Evolutionary conservation across 1,284 basidiomycete genomes (phyloP), one percentile per base, ranked within the genome.

Genomic region (Ustilago loliicola): DNA sequence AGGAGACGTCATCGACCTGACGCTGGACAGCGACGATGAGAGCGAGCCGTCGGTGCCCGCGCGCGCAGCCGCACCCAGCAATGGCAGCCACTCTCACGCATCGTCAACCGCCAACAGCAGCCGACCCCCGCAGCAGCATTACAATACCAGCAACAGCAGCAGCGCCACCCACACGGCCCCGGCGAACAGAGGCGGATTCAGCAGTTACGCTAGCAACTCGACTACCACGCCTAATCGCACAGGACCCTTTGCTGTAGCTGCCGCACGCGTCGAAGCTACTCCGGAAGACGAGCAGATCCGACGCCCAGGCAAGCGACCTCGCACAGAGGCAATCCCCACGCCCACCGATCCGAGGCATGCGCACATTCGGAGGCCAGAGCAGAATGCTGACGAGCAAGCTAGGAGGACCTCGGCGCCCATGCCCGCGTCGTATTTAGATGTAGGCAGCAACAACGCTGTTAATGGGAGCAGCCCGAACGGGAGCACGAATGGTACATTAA

Each of bases 21-120:
- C 76, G n/a, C 54, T 79, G 29, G 75, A 77, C 54, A 77, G 75
- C 38, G 75, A 77, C 52, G 70, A 77, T 25, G 74, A 77, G 9
- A 54, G 52, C 40, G 66, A 67, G 62, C 66, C 66, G 3, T 58
- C 62, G 23, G 66, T 72, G 13, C 57, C 75, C 3, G 52, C 53
- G 8, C 69, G 70, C 1, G 55, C 72, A 2, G 56, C 70, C 11
- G 51, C 45, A 7, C 52, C 51, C 4, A 63, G 40, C 58, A 69
- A 59, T 38, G 59, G 62, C 48, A 45, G 32, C 9, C 57, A 57
- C 29, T 4, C 17, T 27, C 48, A 66, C 27, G 15, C 55, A 1
- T 50, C 27, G 23, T 50, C 27, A 7, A 11, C 23, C 27, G 8
- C 25, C 30, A 30, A 23, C 29, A 34, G 30, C 30, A 48, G 42